Evolutionary conservation across 2,329 filamentous ascomycete species (phyloP).

Genomic region (Simplicillium aogashimaense): DNA sequence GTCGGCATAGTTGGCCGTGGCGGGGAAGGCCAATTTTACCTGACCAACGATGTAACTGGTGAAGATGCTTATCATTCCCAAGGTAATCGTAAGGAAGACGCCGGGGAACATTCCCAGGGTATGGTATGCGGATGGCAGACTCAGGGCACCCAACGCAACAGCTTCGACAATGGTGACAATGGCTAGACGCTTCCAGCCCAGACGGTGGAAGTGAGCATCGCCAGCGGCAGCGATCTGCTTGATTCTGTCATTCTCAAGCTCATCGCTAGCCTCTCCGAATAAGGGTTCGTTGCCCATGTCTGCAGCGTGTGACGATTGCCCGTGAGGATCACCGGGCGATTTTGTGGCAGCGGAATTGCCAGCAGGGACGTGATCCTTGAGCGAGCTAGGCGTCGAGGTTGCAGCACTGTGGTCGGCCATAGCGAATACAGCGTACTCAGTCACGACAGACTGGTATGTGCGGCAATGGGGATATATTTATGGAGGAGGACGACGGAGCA

Average conservation of each 20-base stretch:
- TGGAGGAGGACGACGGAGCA: no score
- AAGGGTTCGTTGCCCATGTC: no score
- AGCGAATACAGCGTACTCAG: no score
- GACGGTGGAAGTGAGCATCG: constrained; percentile 31
- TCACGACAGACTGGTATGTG: no score
- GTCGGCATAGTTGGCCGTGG: constrained; percentile 54
- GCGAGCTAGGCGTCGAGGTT: no score
- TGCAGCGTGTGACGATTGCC: no score
- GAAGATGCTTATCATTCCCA: constrained; percentile 10
- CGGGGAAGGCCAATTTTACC: constrained; percentile 32
- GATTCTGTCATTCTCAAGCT: constrained; percentile 8
- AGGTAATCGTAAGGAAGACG: constrained; percentile 9
- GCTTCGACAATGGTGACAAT: constrained; percentile 40
- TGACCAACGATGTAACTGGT: constrained; percentile 10
- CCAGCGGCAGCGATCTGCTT: constrained; percentile 29
- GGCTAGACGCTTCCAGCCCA: constrained; percentile 41
- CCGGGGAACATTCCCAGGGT: constrained; percentile 25
- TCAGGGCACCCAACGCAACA: constrained; percentile 37
- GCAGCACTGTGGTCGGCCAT: no score
- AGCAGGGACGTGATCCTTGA: no score
- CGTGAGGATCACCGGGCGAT: no score
- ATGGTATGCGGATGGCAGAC: constrained; percentile 32
- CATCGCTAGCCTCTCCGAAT: no score
- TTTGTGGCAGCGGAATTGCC: no score
- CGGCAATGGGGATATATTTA: no score